Base-by-base conservation (phyloP, 768 basidiomycete genomes). In the Sutorius australiensis region DNA sequence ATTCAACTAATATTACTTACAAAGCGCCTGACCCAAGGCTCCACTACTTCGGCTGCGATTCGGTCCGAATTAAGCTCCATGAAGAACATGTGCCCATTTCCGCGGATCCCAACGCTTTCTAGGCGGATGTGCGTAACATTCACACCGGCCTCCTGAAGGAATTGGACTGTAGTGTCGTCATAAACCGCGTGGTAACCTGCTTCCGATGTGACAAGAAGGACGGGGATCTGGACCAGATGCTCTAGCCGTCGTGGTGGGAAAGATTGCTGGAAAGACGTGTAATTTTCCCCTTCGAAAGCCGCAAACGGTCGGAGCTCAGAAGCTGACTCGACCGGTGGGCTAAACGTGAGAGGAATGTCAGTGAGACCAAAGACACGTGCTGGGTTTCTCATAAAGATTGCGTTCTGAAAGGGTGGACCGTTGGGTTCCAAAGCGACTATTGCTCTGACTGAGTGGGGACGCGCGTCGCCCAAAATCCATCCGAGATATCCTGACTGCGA, bases 31-130 rank as follows among this genome's bases (percentile, higher is more conserved):
- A 77, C 62, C 79, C 78, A 79, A 46, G 62, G 64, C 40, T 72
- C 61, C 21, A 78, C 65, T 5, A 79, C 74, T 21, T 57, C 51
- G 6, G 68, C 72, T 12, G 65, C 77, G 34, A 81, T 77, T 43
- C 72, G 68, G 34, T 74, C 51, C 10, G 65, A 72, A 58, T 81
- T 81, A 52, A 69, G 73, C 50, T 81, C 80, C 75, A 81, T 77
- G 55, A 80, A 80, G 67, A 81, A 74, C 74, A 81, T 75, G 64
- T 81, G 80, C 2, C 77, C 80, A 56, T 81, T 81, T 39, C 80
- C 80, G 47, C 65, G 72, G 21, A 81, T 76, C 8, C 79, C 80
- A 2, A 76, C 56, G 30, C 71, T 69, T n/a, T 62, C 65, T 16
- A 81, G 60, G 14, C 64, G 64, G 36, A 77, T 59, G 54, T 76